Conservation (phyloP, 805 yeast genomes). For the Danielia reshetovae region DNA sequence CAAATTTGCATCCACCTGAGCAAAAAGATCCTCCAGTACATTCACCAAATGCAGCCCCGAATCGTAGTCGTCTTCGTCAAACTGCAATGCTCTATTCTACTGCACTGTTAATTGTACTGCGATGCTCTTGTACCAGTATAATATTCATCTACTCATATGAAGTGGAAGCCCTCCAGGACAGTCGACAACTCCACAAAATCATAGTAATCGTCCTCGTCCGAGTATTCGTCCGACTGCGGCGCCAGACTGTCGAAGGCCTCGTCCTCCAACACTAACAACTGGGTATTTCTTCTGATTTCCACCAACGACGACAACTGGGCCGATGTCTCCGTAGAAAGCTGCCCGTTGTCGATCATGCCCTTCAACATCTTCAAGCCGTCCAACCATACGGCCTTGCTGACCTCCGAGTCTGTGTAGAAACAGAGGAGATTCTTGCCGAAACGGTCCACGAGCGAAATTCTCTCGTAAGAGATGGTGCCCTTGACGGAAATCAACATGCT, state of each 20-base stretch:
- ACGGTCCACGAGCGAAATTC: constrained; percentile 47
- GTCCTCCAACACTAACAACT: constrained; percentile 34
- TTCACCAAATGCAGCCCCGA: no score
- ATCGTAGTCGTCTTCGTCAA: no score
- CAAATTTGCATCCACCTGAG: no score
- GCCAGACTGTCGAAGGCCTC: constrained; percentile 14
- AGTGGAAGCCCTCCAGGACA: constrained; percentile 23
- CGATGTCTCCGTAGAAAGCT: constrained; percentile 35
- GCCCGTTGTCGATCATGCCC: constrained; percentile 28
- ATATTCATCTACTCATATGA: constrained; percentile 8
- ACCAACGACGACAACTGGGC: constrained; percentile 31
- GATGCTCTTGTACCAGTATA: no score
- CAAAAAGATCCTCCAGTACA: no score
- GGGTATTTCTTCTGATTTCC: constrained; percentile 38
- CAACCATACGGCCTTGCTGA: constrained; percentile 66
- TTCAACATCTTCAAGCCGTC: constrained; percentile 63
- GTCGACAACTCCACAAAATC: constrained; percentile 23
- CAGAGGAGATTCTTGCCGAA: constrained; percentile 42
- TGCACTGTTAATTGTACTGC: no score
- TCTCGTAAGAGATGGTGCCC: constrained; percentile 55
- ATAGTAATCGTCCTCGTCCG: constrained; percentile 27
- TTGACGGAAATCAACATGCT: constrained; percentile 49
- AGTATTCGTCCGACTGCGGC: constrained; percentile 19
- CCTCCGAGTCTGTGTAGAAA: constrained; percentile 70
- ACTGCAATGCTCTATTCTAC: no score